These are phyloP conservation scores for Tylopilus felleus DNA, from an alignment of 768 basidiomycete genomes.

Conservation along the genomic window DNA sequence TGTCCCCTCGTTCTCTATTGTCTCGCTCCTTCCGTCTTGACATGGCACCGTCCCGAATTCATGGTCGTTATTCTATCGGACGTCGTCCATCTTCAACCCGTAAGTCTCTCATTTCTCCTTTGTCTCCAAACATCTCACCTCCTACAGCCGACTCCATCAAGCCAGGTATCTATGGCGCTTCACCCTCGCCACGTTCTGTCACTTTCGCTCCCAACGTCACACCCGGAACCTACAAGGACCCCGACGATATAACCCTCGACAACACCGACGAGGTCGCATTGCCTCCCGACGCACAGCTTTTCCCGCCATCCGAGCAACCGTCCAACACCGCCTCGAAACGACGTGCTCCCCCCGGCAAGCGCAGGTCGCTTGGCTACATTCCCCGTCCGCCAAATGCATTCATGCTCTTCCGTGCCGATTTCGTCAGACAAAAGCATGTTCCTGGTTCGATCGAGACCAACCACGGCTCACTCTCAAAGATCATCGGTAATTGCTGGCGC, in stretches of 20 bases:
- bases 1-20: not conserved
- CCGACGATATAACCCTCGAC: conserved; percentile 27
- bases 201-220: conserved; percentile 65
- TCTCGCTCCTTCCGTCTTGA: not conserved
- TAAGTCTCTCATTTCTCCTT: not conserved
- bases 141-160: conserved; percentile 39
- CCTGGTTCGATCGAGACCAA: conserved; percentile 50
- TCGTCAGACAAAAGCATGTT: conserved; percentile 44
- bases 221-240: conserved; percentile 46
- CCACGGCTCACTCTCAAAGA: conserved; percentile 48
- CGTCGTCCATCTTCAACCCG: conserved; percentile 39
- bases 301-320: conserved; percentile 50
- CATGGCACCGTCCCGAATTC: conserved; percentile 21
- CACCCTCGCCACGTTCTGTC: conserved; percentile 45
- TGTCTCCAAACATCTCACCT: not conserved
- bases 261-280: conserved; percentile 27
- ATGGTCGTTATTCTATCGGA: conserved; percentile 30
- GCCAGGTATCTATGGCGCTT: conserved; percentile 50
- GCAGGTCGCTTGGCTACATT: conserved; percentile 49
- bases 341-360: conserved; percentile 58
- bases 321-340: conserved; percentile 40
- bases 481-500: conserved; percentile 60
- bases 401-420: conserved; percentile 37
- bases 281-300: conserved; percentile 41
- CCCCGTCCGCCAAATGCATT: conserved; percentile 32